These are phyloP conservation scores for Drosera spatulata DNA, from an alignment of 179 eudicot species.

Conservation along the genomic window DNA sequence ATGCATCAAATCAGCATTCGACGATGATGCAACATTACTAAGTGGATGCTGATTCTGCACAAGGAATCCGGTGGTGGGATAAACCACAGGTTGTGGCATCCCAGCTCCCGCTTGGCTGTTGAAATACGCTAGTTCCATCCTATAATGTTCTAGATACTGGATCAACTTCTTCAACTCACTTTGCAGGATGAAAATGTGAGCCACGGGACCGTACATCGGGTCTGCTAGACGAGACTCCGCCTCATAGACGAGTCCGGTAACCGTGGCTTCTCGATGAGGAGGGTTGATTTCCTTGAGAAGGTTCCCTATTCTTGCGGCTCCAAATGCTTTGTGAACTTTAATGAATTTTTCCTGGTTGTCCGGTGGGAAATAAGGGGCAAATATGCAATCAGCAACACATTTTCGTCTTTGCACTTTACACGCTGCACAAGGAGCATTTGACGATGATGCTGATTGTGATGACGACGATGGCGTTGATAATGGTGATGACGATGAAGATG, in stretches of 20 bases:
- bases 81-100: no score
- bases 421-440: slow-evolving; percentile 39
- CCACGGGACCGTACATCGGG: slow-evolving; percentile 42
- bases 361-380: slow-evolving; percentile 41
- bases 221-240: slow-evolving; percentile 41
- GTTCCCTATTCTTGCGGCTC: slow-evolving; percentile 39
- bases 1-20: slow-evolving; percentile 32
- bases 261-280: slow-evolving; percentile 42
- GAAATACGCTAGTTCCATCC: no score
- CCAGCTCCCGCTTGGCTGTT: no score
- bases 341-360: slow-evolving; percentile 36
- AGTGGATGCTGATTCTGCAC: no score
- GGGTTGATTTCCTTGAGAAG: slow-evolving; percentile 29
- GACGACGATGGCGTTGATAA: no score
- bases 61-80: no score
- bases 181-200: slow-evolving; percentile 34
- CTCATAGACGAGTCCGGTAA: slow-evolving; percentile 36
- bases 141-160: slow-evolving; percentile 24
- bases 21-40: slow-evolving; percentile 1
- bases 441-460: no score
- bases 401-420: slow-evolving; percentile 25
- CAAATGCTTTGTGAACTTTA: slow-evolving; percentile 38
- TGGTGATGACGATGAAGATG: no score
- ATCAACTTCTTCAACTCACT: slow-evolving; percentile 29
- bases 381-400: slow-evolving; percentile 19